phyloP scores from a whole-genome alignment of 441 rosid genomes.

The Erysimum cheiri region DNA sequence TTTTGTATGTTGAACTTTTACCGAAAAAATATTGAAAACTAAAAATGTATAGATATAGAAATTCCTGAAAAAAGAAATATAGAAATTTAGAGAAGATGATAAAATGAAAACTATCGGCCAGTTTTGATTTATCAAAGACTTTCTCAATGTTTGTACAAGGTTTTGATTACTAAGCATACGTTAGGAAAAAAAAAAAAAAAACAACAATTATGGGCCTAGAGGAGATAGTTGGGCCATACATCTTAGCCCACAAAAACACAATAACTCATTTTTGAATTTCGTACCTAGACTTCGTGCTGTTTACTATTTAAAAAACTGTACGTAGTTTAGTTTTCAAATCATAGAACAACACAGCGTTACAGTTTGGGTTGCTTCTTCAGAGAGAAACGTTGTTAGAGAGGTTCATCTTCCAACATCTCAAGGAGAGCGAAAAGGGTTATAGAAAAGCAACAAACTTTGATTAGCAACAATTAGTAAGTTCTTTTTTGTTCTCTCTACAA shows the following conservation, averaged over 20 bases:
- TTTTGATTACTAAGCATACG: too few species aligned
- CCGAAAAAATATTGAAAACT: too few species aligned
- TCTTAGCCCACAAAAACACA: not conserved
- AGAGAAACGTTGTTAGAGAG: conserved; percentile 27
- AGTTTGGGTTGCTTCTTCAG: conserved; percentile 14
- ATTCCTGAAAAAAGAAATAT: too few species aligned
- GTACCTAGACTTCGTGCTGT: not conserved
- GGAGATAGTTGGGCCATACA: not conserved
- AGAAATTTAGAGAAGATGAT: too few species aligned
- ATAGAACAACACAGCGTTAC: conserved; percentile 22
- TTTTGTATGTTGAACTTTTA: too few species aligned
- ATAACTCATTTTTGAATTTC: not conserved
- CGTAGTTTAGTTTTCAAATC: conserved; percentile 10
- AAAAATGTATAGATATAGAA: too few species aligned
- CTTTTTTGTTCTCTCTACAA: not conserved
- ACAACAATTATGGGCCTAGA: not conserved
- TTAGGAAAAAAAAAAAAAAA: too few species aligned
- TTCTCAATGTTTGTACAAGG: too few species aligned
- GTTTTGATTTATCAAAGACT: too few species aligned
- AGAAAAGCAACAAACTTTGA: conserved; percentile 27
- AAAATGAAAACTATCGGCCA: too few species aligned
- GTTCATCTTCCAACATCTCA: too few species aligned
- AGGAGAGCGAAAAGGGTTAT: too few species aligned
- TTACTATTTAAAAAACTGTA: not conserved
- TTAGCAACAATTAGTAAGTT: conserved; percentile 4